Base-by-base conservation (phyloP, 805 yeast species). In the Wickerhamomyces subpelliculosus region DNA sequence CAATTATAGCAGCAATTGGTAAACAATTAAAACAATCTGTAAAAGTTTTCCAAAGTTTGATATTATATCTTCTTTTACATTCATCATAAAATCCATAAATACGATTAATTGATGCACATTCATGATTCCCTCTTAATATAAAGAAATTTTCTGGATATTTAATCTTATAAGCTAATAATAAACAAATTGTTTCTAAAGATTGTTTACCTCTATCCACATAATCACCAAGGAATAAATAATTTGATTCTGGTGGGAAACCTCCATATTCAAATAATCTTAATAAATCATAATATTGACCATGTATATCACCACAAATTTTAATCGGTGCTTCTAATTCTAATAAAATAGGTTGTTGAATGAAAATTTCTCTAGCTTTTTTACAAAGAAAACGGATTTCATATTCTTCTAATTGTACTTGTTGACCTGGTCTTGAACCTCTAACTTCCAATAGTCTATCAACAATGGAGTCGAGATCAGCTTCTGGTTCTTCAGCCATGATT, bases 131-230 rank as follows among this genome's bases (percentile, higher is more conserved):
- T 72, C 98, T 81, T 53, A 90, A 74, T 54, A 90, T 88, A 67
- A 90, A 90, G 60, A 90, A 90, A 69, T 90, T 90, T 66, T 90
- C 98, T 35, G 98, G 98, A 63, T 90, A 93, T 72, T 90, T 90
- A 66, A 90, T 90, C 70, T 90, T 90, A 72, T 90, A 90, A 31
- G 97, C 97, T 58, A 90, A 75, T 57, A 90, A 70, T 48, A 90
- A 69, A 65, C 97, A 90, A 55, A 90, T 90, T 14, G 97, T 93
- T 65, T 90, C 98, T 53, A 93, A 69, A 23, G 96, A 86, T 70
- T 93, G 97, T 61, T 89, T 88, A 58, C 98, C 98, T 73, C 98
- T 83, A 70, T 90, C 98, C 49, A 90, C 98, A 60, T 90, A 90
- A 72, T 90, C 98, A 49, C 98, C 98, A 43, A 90, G 67, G 60